Base-by-base conservation (phyloP, 192 early-diverging fungal genomes). In the Chytriomyces hyalinus region DNA sequence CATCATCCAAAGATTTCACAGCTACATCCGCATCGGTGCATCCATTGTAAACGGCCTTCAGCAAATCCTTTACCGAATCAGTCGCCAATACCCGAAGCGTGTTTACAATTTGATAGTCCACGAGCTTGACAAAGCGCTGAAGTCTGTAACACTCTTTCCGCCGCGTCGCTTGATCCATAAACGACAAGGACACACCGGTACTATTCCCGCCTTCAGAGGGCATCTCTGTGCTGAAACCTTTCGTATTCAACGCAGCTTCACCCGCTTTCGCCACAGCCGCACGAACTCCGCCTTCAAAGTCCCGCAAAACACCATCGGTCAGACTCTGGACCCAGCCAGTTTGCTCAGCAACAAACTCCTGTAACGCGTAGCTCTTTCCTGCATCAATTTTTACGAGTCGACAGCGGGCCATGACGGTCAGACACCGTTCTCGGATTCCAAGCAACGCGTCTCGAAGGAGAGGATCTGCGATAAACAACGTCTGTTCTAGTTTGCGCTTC, bases 111-210 rank as follows among this genome's bases (percentile, higher is more conserved):
- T 87, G 73, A 65, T 87, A 87, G 61, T 87, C 86, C 6, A 78
- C 60, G 20, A 87, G 76, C 53, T 86, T 86, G 43, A 87, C 86
- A 77, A 87, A 87, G 11, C 86, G 67, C 24, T 84, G 73, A 22
- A 87, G 63, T 4, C 85, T 57, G 15, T 69, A 66, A 51, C 86
- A 86, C 62, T 87, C 86, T 6, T 75, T 60, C 20, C 86, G 43
- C 20, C 86, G 49, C 28, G 86, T 86, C 0, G 85, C 85, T 65
- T 86, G 84, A 72, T 87, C 82, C 46, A 86, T 87, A 57, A 87
- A 87, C 11, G 85, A 84, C 36, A 87, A 48, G 8, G 9, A 13
- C 17, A 36, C 44, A 48, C 17, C 67, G 15, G 20, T 28, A 60
- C 22, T 22, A 6, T 51, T 46, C 5, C 57, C 53, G 6, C 22